Percentiles rank a stretch among this genome's conserved stretches.
These are phyloP conservation scores for Syzygium oleosum DNA, from an alignment of 345 rosid species.

Conservation along the genomic window DNA sequence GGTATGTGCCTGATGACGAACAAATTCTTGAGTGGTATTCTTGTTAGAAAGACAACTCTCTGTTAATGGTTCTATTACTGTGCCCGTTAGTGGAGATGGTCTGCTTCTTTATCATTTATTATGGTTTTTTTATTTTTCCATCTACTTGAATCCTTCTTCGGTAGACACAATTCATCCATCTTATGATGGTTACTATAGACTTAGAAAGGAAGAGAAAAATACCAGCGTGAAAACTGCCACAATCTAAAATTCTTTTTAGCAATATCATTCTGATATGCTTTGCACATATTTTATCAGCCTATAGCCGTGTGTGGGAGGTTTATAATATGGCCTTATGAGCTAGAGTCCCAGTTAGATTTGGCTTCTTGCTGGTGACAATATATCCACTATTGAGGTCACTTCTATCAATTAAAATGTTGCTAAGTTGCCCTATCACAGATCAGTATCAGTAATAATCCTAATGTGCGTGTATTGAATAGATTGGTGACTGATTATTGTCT, in stretches of 20 bases:
- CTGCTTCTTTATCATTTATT: not conserved
- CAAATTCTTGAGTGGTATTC: not conserved
- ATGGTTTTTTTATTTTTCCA: not conserved
- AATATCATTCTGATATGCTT: not conserved
- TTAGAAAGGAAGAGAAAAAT: not conserved
- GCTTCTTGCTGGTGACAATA: not conserved
- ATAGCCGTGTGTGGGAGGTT: not conserved
- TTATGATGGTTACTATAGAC: not conserved
- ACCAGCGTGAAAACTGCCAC: not conserved
- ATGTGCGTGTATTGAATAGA: not conserved
- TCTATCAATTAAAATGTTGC: not conserved
- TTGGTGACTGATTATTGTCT: not conserved
- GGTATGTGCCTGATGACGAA: constrained; percentile 27
- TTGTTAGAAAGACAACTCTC: not conserved
- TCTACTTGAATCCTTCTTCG: not conserved
- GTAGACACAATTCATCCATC: not conserved
- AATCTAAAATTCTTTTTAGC: not conserved
- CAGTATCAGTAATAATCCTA: not conserved
- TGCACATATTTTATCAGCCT: not conserved
- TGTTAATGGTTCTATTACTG: not conserved
- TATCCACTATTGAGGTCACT: not conserved
- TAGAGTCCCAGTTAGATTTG: not conserved
- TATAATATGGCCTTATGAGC: not conserved
- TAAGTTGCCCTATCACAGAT: not conserved
- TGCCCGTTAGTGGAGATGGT: not conserved